Conservation (phyloP, 2,329 filamentous ascomycete species). For the Dactylellina haptotyla region DNA sequence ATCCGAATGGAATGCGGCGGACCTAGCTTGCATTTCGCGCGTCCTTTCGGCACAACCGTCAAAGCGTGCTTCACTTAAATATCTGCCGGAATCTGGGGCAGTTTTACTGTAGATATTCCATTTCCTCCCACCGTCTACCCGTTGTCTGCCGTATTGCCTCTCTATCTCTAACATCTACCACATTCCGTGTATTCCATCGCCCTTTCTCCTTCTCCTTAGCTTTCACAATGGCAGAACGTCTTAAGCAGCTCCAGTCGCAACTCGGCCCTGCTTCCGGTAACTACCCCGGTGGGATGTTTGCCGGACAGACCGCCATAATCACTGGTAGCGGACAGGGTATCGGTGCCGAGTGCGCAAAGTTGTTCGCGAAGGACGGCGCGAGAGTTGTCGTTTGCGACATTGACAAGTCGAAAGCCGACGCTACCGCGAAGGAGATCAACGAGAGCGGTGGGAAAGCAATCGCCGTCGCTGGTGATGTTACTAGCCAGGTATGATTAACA, state of each 20-base stretch:
- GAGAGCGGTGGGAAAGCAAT: constrained; percentile 73
- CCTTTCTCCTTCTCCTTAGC: neutral
- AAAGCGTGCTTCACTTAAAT: constrained; percentile 20
- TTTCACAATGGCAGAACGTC: constrained; percentile 63
- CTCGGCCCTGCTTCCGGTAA: constrained; percentile 67
- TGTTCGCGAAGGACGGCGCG: constrained; percentile 89
- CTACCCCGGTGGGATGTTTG: constrained; percentile 80
- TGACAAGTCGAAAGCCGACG: constrained; percentile 77
- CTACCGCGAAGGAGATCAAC: constrained; percentile 77
- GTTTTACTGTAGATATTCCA: neutral
- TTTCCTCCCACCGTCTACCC: no score
- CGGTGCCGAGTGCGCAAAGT: constrained; percentile 80
- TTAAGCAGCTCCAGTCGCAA: constrained; percentile 78
- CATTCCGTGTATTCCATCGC: no score
- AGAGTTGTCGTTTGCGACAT: constrained; percentile 86
- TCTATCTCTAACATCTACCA: no score
- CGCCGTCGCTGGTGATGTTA: constrained; percentile 78
- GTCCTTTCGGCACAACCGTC: constrained; percentile 15
- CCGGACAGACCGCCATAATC: constrained; percentile 84
- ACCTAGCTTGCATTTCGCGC: constrained; percentile 2
- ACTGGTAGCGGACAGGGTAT: constrained; percentile 89
- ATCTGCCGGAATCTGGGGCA: constrained; percentile 13
- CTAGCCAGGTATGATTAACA: constrained; percentile 26
- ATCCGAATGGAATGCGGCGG: constrained; percentile 1
- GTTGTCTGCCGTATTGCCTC: no score